Evolutionary conservation across 1,284 basidiomycete species (phyloP), one percentile per base, ranked within the genome.

Genomic region (Puccinia triticina): DNA sequence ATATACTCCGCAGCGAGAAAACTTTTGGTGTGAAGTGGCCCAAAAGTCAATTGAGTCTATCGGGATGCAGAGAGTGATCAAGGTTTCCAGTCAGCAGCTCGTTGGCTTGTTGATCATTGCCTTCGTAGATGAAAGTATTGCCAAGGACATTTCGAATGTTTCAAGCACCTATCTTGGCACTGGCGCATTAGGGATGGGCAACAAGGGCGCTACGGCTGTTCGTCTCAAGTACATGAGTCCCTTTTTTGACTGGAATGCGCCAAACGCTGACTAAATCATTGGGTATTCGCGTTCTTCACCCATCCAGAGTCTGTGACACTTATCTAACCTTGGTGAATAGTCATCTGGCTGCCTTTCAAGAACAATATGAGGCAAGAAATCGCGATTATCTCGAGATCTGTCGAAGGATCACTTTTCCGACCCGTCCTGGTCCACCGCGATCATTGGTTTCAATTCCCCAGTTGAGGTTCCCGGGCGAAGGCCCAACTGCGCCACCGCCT

Each of bases 51-150:
- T 81, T 18, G 78, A 61, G n/a, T 72, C 46, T 29, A 69, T n/a
- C 12, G 53, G 53, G 29, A 10, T 43, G 18, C 75, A 77, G 32
- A 69, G 50, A 29, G 78, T 81, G 32, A 61, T 81, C 78, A 81
- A 81, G 57, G 66, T 81, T 48, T 69, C 78, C 34, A 81, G 78
- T 64, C 78, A 81, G 48, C 67, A 81, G 61, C 46, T 81, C 23
- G 78, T 81, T 64, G 78, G 78, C 40, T 32, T 81, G n/a, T 69
- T 81, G 64, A 81, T 81, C 55, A 55, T 81, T 5, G 57, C 57
- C 5, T 81, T 61, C 40, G 78, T 53, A 46, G 32, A 67, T 64
- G 71, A 53, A 12, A 46, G 26, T 18, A 61, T 61, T 7, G 50
- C 78, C 37, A 29, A 71, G 40, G 40, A 72, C 16, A 59, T 81